A percentile compares a stretch with the other conserved stretches of the same genome.
These are phyloP conservation scores for Sarocladium strictum DNA, from an alignment of 2,329 filamentous ascomycete species.

Conservation along the genomic window DNA sequence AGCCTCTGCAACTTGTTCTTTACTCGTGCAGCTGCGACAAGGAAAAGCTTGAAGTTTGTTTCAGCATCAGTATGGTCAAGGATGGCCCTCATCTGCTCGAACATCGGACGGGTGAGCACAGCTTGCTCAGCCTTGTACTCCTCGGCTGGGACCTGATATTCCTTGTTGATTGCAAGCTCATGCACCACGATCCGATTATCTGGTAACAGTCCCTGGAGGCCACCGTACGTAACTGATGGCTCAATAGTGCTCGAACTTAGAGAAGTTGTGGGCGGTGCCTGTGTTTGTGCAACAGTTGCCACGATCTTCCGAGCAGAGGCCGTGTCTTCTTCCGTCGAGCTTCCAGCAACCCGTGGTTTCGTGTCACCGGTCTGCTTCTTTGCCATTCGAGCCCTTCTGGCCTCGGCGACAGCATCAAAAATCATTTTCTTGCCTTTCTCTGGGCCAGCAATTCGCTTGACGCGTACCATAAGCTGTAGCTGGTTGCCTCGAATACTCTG, in stretches of 20 bases:
- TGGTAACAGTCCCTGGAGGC: constrained; percentile 52
- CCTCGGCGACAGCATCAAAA: constrained; percentile 67
- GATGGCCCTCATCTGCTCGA: constrained; percentile 53
- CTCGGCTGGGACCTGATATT: constrained; percentile 64
- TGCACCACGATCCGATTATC: constrained; percentile 72
- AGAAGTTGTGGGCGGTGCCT: constrained; percentile 43
- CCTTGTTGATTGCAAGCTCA: constrained; percentile 72
- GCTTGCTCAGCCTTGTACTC: constrained; percentile 54
- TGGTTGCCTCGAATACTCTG: constrained; percentile 79
- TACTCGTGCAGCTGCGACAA: constrained; percentile 65
- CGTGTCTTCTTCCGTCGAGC: constrained; percentile 30
- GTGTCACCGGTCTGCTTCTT: constrained; percentile 67
- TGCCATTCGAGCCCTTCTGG: constrained; percentile 56
- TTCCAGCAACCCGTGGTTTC: constrained; percentile 59
- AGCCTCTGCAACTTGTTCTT: constrained; percentile 67
- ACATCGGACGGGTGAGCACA: constrained; percentile 41
- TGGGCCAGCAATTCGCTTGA: constrained; percentile 69
- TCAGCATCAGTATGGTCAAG: constrained; percentile 62
- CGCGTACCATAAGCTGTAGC: constrained; percentile 69
- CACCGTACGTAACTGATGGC: constrained; percentile 30
- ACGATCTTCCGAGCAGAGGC: constrained; percentile 31
- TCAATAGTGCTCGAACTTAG: constrained; percentile 26
- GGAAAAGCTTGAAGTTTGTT: constrained; percentile 60
- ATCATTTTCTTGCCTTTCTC: constrained; percentile 68
- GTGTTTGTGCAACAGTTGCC: constrained; percentile 44